phyloP scores from a whole-genome alignment of 2,329 filamentous ascomycete genomes.

The Curvularia spicifera region DNA sequence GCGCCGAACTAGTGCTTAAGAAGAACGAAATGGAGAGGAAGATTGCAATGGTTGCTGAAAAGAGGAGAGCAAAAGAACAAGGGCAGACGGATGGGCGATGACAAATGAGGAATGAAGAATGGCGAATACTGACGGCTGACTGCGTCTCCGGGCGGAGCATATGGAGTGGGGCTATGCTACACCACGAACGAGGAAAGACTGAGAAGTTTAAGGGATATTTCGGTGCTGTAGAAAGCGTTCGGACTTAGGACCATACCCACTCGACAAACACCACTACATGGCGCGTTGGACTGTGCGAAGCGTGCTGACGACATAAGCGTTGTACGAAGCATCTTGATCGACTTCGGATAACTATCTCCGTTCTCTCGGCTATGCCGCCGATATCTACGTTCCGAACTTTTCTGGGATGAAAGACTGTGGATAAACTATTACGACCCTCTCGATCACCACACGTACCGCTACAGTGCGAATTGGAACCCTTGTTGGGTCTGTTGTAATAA shows the following conservation, averaged over 20 bases:
- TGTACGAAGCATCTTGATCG: neutral
- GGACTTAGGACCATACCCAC: neutral
- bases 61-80: constrained; percentile 22
- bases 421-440: neutral
- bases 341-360: neutral
- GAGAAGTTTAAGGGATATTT: neutral
- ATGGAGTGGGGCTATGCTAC: neutral
- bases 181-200: neutral
- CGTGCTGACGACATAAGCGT: neutral
- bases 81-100: constrained; percentile 20
- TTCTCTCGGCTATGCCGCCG: neutral
- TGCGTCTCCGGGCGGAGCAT: neutral
- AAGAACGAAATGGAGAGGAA: constrained; percentile 63
- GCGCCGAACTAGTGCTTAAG: constrained; percentile 58
- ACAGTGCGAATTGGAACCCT: neutral
- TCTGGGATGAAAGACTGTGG: neutral
- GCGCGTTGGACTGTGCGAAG: neutral
- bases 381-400: neutral
- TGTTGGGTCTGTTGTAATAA: neutral
- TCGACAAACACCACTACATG: neutral
- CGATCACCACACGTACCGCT: neutral
- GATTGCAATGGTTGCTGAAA: constrained; percentile 48
- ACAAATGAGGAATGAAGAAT: constrained; percentile 9
- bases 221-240: neutral
- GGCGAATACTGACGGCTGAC: neutral